Evolutionary conservation across 2,329 filamentous ascomycete species (phyloP), one percentile per base, ranked within the genome.

Genomic region (Fusarium clavum): DNA sequence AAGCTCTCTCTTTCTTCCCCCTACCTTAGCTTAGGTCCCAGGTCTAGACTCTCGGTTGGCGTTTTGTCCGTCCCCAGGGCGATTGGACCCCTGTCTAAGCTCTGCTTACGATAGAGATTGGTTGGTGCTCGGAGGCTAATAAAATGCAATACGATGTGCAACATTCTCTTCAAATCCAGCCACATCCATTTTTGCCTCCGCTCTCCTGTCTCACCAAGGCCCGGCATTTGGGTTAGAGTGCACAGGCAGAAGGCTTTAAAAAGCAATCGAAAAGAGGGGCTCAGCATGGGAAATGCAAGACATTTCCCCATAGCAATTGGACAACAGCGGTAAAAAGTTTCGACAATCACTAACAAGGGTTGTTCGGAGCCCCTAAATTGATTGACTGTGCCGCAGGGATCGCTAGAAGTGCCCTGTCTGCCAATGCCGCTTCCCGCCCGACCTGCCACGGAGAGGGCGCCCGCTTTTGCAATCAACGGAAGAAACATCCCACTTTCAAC

Each of bases 401-500:
- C 43, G 34, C 61, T 66, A 43, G 16, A 54, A 51, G 44, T 40
- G 41, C 38, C 61, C 61, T 63, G 58, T 63, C 29, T 38, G 20
- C 30, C 30, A 40, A 25, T 55, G 25, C 47, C 46, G 41, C 20
- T 24, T 54, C 32, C 27, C 40, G 16, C 27, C 32, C 41, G 12
- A 40, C 32, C 54, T n/a, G 20, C 24, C 29, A 38, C 11, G 24
- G 30, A 32, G 58, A 64, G 44, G 54, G 13, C 29, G 48, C 55
- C 61, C 55, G 24, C 64, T 66, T 66, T 66, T 40, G 46, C 44
- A 57, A 30, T 55, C 29, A 30, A 22, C 38, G 12, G 11, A 47
- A 16, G 27, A 63, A 60, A 54, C 44, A 71, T 71, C 68, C 45
- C 54, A 68, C 63, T 48, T 46, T 32, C 58, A 68, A 66, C 55